Conservation (phyloP, 192 early-diverging fungal species). For the Backusella mclennaniae region DNA sequence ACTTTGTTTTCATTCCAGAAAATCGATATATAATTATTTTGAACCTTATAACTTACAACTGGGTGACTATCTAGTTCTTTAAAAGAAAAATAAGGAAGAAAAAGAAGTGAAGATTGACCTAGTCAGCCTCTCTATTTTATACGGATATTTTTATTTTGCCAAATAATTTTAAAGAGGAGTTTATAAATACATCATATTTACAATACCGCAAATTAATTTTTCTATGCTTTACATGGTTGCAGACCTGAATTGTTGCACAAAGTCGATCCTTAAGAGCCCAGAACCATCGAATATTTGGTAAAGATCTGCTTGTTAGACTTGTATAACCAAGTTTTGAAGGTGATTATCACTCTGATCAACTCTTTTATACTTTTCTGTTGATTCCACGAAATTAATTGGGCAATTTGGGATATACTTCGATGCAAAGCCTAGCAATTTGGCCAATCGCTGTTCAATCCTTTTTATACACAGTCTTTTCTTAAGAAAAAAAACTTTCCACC, state of each 20-base stretch:
- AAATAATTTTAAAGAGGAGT: not conserved
- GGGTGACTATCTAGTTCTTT: not conserved
- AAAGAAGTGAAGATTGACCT: not conserved
- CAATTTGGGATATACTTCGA: not conserved
- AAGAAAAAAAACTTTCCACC: not conserved
- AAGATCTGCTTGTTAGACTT: conserved; percentile 3
- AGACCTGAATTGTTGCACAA: not conserved
- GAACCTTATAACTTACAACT: not conserved
- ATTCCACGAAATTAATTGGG: not conserved
- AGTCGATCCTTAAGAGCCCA: not conserved
- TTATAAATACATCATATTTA: not conserved
- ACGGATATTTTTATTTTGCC: not conserved
- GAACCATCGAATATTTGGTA: conserved; percentile 2
- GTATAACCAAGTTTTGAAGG: not conserved
- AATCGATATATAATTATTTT: too few species aligned
- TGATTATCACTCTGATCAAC: not conserved
- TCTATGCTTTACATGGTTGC: not conserved
- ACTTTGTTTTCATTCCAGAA: too few species aligned
- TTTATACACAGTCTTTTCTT: not conserved
- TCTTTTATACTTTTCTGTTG: not conserved
- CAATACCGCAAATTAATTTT: not conserved
- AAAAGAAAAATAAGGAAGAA: not conserved
- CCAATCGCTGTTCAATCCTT: not conserved
- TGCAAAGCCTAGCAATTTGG: not conserved
- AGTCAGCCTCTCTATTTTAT: not conserved